These are phyloP conservation scores for Thermomyces lanuginosus DNA, from an alignment of 2,329 filamentous ascomycete species.

Conservation along the genomic window DNA sequence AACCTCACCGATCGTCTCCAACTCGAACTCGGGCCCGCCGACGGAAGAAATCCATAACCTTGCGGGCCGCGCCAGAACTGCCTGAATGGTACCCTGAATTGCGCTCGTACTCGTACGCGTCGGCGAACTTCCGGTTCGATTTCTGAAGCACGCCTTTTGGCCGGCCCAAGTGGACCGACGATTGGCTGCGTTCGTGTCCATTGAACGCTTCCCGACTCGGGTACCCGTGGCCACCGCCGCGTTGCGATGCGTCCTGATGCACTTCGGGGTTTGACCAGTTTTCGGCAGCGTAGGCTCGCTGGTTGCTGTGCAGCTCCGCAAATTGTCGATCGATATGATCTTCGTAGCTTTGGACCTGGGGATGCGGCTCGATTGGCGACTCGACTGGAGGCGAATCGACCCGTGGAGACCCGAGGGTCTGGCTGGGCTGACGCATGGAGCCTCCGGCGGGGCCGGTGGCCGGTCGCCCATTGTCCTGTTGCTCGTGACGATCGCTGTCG, in stretches of 20 bases:
- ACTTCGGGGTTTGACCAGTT: constrained; percentile 8
- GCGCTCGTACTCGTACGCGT: constrained; percentile 65
- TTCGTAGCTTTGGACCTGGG: too few species aligned
- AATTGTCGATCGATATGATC: constrained; percentile 28
- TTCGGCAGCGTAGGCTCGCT: constrained; percentile 6
- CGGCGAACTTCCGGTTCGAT: constrained; percentile 68
- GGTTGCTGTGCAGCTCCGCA: constrained; percentile 21
- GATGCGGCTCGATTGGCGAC: too few species aligned
- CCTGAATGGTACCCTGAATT: constrained; percentile 51
- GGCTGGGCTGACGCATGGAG: constrained; percentile 14
- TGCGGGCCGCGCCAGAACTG: constrained; percentile 70
- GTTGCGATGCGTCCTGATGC: constrained; percentile 19
- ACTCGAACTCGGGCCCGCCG: constrained; percentile 62
- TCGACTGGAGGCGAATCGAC: too few species aligned
- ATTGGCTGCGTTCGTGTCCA: constrained; percentile 24
- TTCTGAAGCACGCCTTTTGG: constrained; percentile 55
- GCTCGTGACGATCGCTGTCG: constrained; percentile 28
- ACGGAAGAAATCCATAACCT: constrained; percentile 97
- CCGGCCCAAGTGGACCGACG: constrained; percentile 25
- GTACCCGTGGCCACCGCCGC: constrained; percentile 5
- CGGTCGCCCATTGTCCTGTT: constrained; percentile 15
- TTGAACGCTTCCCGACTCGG: constrained; percentile 32
- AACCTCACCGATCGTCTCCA: constrained; percentile 24
- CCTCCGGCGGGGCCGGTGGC: constrained; percentile 19
- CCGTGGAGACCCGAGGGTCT: too few species aligned